phyloP scores from a whole-genome alignment of 2,329 filamentous ascomycete genomes.

The Aspergillus sp. region DNA sequence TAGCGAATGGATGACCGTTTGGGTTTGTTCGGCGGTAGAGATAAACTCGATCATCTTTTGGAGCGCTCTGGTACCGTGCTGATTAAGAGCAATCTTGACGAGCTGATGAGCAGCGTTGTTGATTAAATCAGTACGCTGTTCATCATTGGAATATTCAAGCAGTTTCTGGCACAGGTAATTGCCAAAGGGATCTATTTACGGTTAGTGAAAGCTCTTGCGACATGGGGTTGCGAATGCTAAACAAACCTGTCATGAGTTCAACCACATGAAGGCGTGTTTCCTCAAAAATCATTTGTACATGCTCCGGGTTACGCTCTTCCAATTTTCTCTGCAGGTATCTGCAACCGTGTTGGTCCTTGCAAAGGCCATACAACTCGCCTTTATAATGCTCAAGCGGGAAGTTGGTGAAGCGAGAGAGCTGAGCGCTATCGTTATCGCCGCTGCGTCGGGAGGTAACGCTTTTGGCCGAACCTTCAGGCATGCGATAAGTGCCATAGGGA shows the following conservation, averaged over 20 bases:
- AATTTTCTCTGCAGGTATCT: constrained; percentile 96
- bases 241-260: constrained; percentile 82
- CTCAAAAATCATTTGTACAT: constrained; percentile 88
- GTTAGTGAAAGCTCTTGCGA: constrained; percentile 23
- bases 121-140: constrained; percentile 90
- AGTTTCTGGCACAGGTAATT: constrained; percentile 99
- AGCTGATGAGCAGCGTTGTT: constrained; percentile 85
- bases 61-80: constrained; percentile 91
- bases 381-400: constrained; percentile 76
- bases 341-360: constrained; percentile 98
- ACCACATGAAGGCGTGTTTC: constrained; percentile 93
- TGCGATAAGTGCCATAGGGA: constrained; percentile 57
- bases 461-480: constrained; percentile 73
- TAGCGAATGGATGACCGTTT: constrained; percentile 83
- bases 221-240: not conserved
- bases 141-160: constrained; percentile 90
- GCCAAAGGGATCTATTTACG: constrained; percentile 76
- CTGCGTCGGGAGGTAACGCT: constrained; percentile 66
- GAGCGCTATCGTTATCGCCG: constrained; percentile 51
- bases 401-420: constrained; percentile 79
- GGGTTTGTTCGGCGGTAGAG: constrained; percentile 78
- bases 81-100: constrained; percentile 91
- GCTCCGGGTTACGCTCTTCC: constrained; percentile 79
- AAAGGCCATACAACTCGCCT: constrained; percentile 83
- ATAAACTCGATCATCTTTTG: constrained; percentile 99